These are phyloP conservation scores for Macrolepiota albuminosa DNA, from an alignment of 768 basidiomycete genomes.

Conservation along the genomic window DNA sequence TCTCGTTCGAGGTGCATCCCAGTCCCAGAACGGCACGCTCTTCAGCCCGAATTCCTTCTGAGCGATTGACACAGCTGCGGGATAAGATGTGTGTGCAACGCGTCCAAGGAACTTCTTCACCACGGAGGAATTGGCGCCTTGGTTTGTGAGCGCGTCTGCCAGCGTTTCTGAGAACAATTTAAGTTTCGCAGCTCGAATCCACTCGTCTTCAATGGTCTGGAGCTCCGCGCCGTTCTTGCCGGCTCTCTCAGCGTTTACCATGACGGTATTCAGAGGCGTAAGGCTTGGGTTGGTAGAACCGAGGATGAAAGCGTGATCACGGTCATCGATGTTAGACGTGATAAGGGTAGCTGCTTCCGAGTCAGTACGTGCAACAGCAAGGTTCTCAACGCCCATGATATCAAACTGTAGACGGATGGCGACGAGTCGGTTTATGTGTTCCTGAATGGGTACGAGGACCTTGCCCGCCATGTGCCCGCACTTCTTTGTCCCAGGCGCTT, in stretches of 20 bases:
- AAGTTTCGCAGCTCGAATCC: slow-evolving; percentile 75
- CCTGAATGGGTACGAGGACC: slow-evolving; percentile 93
- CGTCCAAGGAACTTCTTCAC: slow-evolving; percentile 61
- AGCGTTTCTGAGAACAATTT: slow-evolving; percentile 74
- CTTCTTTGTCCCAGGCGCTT: slow-evolving; percentile 97
- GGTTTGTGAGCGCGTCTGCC: slow-evolving; percentile 58
- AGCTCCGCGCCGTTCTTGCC: slow-evolving; percentile 79
- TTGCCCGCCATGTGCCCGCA: slow-evolving; percentile 94
- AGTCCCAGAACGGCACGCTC: slow-evolving; percentile 83
- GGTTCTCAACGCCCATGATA: slow-evolving; percentile 96
- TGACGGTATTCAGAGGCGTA: slow-evolving; percentile 67
- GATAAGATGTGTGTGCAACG: slow-evolving; percentile 64
- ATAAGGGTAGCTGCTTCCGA: slow-evolving; percentile 97
- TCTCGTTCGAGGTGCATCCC: slow-evolving; percentile 90
- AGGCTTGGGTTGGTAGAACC: slow-evolving; percentile 78
- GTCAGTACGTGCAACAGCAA: slow-evolving; percentile 91
- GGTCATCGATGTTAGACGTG: slow-evolving; percentile 92
- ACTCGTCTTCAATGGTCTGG: slow-evolving; percentile 86
- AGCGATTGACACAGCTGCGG: slow-evolving; percentile 69
- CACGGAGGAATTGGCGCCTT: slow-evolving; percentile 43
- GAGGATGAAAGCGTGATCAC: slow-evolving; percentile 97
- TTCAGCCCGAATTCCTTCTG: slow-evolving; percentile 73
- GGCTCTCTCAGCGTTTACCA: slow-evolving; percentile 78
- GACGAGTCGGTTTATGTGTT: slow-evolving; percentile 97
- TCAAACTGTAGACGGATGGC: slow-evolving; percentile 97